Percentiles rank a stretch among this genome's conserved stretches.
Evolutionary conservation across 768 basidiomycete genomes (phyloP).

Genomic region (Tulasnella sp.): DNA sequence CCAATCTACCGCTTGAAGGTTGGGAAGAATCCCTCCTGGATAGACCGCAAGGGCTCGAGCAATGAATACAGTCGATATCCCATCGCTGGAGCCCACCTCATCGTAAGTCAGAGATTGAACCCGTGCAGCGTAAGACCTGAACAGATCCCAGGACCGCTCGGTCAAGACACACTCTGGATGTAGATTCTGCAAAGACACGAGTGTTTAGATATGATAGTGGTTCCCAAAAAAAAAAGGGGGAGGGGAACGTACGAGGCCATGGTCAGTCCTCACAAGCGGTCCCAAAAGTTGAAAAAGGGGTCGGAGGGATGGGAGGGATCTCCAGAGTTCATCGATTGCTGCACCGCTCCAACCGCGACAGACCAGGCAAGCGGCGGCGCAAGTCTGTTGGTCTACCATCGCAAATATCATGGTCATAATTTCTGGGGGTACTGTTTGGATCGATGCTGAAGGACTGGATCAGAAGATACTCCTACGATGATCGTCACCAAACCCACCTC

Average conservation of each 20-base stretch:
- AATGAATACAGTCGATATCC: not conserved
- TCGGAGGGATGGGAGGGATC: not conserved
- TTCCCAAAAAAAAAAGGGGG: too few relatives aligned
- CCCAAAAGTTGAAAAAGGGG: not conserved
- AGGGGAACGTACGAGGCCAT: not conserved
- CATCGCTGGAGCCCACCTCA: not conserved
- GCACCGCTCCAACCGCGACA: slow-evolving; percentile 7
- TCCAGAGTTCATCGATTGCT: slow-evolving; percentile 16
- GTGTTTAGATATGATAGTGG: not conserved
- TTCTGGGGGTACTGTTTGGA: not conserved
- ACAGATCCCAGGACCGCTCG: not conserved
- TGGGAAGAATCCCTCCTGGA: not conserved
- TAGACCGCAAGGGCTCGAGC: not conserved
- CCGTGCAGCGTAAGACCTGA: not conserved
- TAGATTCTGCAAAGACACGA: not conserved
- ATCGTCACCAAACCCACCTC: too few relatives aligned
- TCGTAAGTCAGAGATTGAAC: not conserved
- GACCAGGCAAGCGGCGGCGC: not conserved
- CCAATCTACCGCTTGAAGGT: not conserved
- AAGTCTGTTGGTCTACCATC: not conserved
- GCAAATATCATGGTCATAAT: not conserved
- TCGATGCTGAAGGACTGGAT: not conserved
- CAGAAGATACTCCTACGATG: not conserved
- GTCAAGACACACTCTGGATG: not conserved
- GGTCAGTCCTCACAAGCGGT: not conserved